Base-by-base conservation (phyloP, 352 stramenopile genomes). In the Globisporangium splendens region DNA sequence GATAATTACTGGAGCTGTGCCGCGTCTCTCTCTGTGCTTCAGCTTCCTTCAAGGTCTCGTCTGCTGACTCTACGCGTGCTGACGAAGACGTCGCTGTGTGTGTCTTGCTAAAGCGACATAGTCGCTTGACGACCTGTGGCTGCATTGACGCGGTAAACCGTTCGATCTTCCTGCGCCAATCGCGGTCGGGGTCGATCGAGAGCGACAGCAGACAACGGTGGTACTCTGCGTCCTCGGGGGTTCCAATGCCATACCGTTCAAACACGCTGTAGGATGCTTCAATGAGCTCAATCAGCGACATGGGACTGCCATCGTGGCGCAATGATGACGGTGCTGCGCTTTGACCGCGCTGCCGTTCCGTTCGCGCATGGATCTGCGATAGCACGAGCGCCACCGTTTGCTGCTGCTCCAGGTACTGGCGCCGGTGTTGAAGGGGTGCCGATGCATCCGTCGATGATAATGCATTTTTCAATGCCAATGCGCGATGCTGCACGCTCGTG, bases 261-360 rank as follows among this genome's bases (percentile, higher is more conserved):
- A 90, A 83, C 14, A 90, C 70, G 0, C 49, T 57, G 33, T 68
- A 72, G 1, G 80, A 86, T 24, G 77, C 76, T 47, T 88, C 70
- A 28, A 88, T 81, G 17, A 90, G 63, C 47, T 88, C 80, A 38
- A 86, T 79, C 4, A 89, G 63, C 59, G 77, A 82, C 46, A 89
- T 31, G 24, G 24, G 24, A 53, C 8, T 73, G 54, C 5, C 24
- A 63, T 38, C 15, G 55, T 39, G 11, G 50, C 24, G 20, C 53
- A 44, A 12, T 35, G 18, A 10, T 24, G 48, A 13, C 2, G 47
- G 1, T n/a, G n/a, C n/a, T n/a, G n/a, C n/a, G n/a, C n/a, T n/a
- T 39, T 59, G 39, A 65, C 24, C 24, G 24, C 24, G 24, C 5
- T 31, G 41, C 5, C 63, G 66, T 59, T 80, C 63, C 0, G 75